Evolutionary conservation across 2,329 filamentous ascomycete genomes (phyloP), one percentile per base, ranked within the genome.

Genomic region (Colletotrichum liriopes): DNA sequence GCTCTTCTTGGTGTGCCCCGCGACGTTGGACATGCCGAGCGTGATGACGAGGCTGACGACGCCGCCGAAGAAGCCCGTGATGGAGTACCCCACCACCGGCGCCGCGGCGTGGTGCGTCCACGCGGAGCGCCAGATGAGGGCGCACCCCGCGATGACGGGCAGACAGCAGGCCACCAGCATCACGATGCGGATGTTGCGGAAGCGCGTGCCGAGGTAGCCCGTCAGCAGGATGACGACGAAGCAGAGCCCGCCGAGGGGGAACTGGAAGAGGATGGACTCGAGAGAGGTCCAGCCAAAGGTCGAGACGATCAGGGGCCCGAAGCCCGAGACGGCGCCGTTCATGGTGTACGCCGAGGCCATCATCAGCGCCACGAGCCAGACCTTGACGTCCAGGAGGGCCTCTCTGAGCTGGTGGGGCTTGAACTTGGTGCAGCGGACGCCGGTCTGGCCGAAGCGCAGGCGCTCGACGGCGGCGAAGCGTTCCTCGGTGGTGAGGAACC

Each of bases 1-100:
- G 74, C 90, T 93, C 84, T 94, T 94, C 83, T 95, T 95, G 0
- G 93, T 94, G 32, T 93, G 88, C 0, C 93, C 93, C 0, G 93
- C 92, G 0, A 94, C 92, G 74, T 95, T 95, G 14, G 89, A 88
- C 85, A 87, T 87, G 43, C 85, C 85, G 7, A 88, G 73, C 0
- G 85, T 85, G 74, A 89, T 86, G 64, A 85, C 83, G 52, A 89
- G 82, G 54, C 89, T 91, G 0, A 93, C 92, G 0, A 93, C 92
- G 0, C 89, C 90, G 0, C 92, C 92, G 74, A 94, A 94, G 74
- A 92, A 93, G 0, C 93, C 93, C 2, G 92, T 92, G 45, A 95
- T 87, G 0, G 90, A 90, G 78, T 94, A 95, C 0, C 93, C 93
- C 0, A 90, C 87, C 0, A 95, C 90, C 0, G 93, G 93, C 0